A percentile compares a stretch with the other conserved stretches of the same genome.
These are phyloP conservation scores for Aspergillus brunneoviolaceus DNA, from an alignment of 2,329 filamentous ascomycete genomes.

Conservation along the genomic window DNA sequence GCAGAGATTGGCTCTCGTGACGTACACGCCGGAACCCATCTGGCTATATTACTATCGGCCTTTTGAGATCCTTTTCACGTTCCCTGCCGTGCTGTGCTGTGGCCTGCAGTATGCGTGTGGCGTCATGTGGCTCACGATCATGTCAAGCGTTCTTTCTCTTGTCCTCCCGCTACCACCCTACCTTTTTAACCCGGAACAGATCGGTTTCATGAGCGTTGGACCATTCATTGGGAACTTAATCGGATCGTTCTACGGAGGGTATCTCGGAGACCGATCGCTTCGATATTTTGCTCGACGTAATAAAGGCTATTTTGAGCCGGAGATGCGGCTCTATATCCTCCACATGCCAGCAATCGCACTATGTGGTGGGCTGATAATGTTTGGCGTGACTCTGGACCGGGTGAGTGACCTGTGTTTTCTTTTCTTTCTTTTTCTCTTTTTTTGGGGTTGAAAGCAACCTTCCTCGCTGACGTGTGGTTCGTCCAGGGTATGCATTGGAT, in stretches of 20 bases:
- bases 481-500: constrained; percentile 47
- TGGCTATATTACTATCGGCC: constrained; percentile 35
- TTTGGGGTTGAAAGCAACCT: background rate
- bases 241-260: constrained; percentile 43
- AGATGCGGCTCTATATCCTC: constrained; percentile 47
- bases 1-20: constrained; percentile 26
- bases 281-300: constrained; percentile 46
- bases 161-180: constrained; percentile 39
- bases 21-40: constrained; percentile 26
- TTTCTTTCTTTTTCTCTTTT: too few species aligned
- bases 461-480: background rate
- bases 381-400: constrained; percentile 37
- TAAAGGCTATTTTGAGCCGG: constrained; percentile 50
- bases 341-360: constrained; percentile 39
- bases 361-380: constrained; percentile 46
- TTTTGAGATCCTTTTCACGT: constrained; percentile 29
- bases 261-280: constrained; percentile 42
- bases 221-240: constrained; percentile 44
- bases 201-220: constrained; percentile 34
- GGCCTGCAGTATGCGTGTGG: constrained; percentile 42
- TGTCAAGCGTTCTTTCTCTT: constrained; percentile 34
- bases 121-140: constrained; percentile 38
- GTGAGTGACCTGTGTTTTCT: constrained; percentile 25
- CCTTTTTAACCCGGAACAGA: constrained; percentile 30
- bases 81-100: constrained; percentile 44